These are phyloP conservation scores for Diospyros lotus DNA, from an alignment of 148 eudicot species.

Conservation along the genomic window DNA sequence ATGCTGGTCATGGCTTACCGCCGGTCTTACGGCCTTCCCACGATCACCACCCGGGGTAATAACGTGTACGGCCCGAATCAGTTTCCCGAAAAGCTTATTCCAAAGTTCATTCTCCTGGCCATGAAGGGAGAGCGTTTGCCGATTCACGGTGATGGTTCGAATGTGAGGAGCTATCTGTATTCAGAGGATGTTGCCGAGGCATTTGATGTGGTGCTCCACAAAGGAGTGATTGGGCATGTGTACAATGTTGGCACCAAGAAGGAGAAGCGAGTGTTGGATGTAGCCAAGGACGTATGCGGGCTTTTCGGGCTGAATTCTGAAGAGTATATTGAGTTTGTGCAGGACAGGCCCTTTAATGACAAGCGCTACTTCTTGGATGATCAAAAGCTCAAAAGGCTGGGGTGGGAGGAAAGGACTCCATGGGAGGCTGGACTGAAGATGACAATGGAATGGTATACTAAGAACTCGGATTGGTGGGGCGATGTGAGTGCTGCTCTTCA, in stretches of 20 bases:
- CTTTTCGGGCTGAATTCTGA: slow-evolving; percentile 51
- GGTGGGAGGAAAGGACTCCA: slow-evolving; percentile 61
- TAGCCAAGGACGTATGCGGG: slow-evolving; percentile 58
- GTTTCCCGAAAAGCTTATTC: slow-evolving; percentile 78
- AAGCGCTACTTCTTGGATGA: slow-evolving; percentile 77
- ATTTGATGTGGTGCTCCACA: slow-evolving; percentile 69
- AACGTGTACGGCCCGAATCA: slow-evolving; percentile 86
- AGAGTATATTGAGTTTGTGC: slow-evolving; percentile 53
- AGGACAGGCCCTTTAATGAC: slow-evolving; percentile 74
- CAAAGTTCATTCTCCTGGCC: slow-evolving; percentile 78
- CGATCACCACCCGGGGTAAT: slow-evolving; percentile 77
- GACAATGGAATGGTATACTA: slow-evolving; percentile 69
- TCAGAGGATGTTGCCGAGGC: slow-evolving; percentile 95
- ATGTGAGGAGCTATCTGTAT: slow-evolving; percentile 75
- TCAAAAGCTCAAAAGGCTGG: slow-evolving; percentile 57
- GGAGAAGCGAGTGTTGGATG: slow-evolving; percentile 74
- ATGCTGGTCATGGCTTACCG: slow-evolving; percentile 93
- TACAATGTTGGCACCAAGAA: slow-evolving; percentile 71
- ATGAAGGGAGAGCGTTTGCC: slow-evolving; percentile 67
- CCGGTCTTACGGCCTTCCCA: slow-evolving; percentile 73
- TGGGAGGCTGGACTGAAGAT: slow-evolving; percentile 71
- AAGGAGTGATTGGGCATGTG: slow-evolving; percentile 79
- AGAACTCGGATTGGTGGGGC: slow-evolving; percentile 76
- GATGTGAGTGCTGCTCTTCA: slow-evolving; percentile 27
- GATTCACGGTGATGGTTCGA: slow-evolving; percentile 76